These are phyloP conservation scores for Solanum dulcamara DNA, from an alignment of 257 asterid species.

Conservation along the genomic window DNA sequence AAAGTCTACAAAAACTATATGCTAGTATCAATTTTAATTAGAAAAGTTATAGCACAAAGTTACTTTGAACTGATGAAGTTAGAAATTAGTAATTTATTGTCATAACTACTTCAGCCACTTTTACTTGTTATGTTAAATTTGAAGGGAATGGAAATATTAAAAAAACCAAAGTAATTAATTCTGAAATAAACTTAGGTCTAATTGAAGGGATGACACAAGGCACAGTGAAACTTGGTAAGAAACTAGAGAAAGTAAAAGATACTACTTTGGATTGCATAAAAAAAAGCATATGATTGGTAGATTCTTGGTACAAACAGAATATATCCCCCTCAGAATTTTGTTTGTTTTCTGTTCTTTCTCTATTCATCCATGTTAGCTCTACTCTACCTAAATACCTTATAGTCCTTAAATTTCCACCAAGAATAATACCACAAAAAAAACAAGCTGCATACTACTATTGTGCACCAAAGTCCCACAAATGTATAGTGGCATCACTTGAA, in stretches of 20 bases:
- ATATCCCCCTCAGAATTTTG: not conserved
- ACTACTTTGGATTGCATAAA: not conserved
- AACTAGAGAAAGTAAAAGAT: not conserved
- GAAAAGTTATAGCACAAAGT: not conserved
- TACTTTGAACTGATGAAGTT: not conserved
- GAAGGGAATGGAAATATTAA: not conserved
- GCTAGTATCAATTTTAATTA: not conserved
- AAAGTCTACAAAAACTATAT: not conserved
- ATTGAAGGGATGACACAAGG: not conserved
- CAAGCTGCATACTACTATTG: conserved; percentile 1
- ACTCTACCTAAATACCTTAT: not conserved
- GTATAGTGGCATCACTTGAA: conserved; percentile 45
- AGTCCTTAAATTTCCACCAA: not conserved
- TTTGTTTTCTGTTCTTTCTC: not conserved
- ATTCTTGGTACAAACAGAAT: not conserved
- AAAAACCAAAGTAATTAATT: not conserved
- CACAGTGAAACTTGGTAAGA: not conserved
- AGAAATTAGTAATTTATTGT: not conserved
- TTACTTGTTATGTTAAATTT: not conserved
- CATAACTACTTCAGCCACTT: not conserved
- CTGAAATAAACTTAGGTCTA: not conserved
- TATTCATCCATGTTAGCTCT: not conserved
- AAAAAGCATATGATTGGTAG: not conserved
- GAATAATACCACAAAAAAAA: not conserved
- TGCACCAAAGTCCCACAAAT: conserved; percentile 83